Percentiles rank a stretch among this genome's conserved stretches.
Evolutionary conservation across 331 rosid genomes (phyloP).

Genomic region (Prunus yedoensis): DNA sequence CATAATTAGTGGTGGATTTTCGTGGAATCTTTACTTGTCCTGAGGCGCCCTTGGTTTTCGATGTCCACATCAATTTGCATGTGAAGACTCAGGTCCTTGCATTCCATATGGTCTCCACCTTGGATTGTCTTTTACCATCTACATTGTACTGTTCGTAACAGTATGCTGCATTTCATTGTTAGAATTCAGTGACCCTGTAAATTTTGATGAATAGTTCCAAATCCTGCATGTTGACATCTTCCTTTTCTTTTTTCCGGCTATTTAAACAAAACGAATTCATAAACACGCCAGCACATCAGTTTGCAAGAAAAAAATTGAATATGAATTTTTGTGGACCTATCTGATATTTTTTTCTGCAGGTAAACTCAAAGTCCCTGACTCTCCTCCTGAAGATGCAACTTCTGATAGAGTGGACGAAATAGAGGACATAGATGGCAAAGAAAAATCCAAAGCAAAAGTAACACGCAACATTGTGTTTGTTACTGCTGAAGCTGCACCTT

Average conservation of each 20-base stretch:
- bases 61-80: not conserved
- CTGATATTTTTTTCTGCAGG: slow-evolving; percentile 15
- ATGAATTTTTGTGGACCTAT: not conserved
- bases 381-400: slow-evolving; percentile 11
- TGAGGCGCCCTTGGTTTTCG: not conserved
- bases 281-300: not conserved
- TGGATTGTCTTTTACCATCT: not conserved
- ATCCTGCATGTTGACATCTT: not conserved
- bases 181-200: not conserved
- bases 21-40: not conserved
- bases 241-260: too few relatives aligned
- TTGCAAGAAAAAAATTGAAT: not conserved
- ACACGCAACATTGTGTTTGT: slow-evolving; percentile 57
- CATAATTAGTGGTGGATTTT: not conserved
- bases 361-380: not conserved
- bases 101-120: slow-evolving; percentile 20
- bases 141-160: not conserved
- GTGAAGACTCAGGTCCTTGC: not conserved
- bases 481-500: slow-evolving; percentile 81
- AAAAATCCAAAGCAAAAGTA: slow-evolving; percentile 29
- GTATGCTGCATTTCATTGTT: not conserved
- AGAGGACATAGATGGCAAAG: slow-evolving; percentile 27
- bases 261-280: too few relatives aligned
- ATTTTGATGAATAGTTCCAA: not conserved
- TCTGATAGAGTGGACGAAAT: slow-evolving; percentile 4